Percentiles rank a stretch among this genome's conserved stretches.
Evolutionary conservation across 345 rosid genomes (phyloP).

Genomic region (Tarenaya hassleriana): DNA sequence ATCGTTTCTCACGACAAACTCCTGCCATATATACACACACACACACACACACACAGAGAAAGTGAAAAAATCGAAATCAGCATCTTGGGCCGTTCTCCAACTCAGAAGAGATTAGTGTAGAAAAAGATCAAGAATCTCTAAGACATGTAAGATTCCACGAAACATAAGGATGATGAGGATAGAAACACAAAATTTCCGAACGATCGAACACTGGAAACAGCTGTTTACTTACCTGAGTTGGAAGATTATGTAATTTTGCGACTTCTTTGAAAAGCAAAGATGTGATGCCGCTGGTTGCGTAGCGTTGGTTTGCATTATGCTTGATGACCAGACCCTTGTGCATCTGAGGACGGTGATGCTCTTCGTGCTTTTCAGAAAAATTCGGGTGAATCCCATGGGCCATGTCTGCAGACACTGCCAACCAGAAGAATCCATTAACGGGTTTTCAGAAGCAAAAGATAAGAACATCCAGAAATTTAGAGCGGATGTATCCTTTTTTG

Average conservation of each 20-base stretch:
- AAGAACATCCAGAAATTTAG: background rate
- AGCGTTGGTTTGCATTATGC: slow-evolving; percentile 92
- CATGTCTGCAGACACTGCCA: slow-evolving; percentile 92
- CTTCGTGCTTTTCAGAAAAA: slow-evolving; percentile 85
- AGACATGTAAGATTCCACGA: background rate
- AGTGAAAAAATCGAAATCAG: background rate
- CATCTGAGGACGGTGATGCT: slow-evolving; percentile 84
- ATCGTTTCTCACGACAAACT: slow-evolving; percentile 93
- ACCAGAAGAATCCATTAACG: slow-evolving; percentile 16
- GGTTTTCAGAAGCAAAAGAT: slow-evolving; percentile 10
- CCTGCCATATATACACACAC: no score
- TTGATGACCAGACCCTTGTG: slow-evolving; percentile 86
- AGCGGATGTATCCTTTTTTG: background rate
- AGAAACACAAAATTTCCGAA: background rate
- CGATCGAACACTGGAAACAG: background rate
- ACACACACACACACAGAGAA: no score
- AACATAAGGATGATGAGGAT: background rate
- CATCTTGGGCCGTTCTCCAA: background rate
- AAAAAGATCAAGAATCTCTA: slow-evolving; percentile 3
- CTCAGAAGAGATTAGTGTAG: background rate
- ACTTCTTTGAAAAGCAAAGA: slow-evolving; percentile 92
- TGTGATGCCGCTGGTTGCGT: slow-evolving; percentile 87
- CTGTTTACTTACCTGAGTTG: slow-evolving; percentile 60
- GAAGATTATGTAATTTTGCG: slow-evolving; percentile 69
- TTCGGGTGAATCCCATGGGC: slow-evolving; percentile 96